Evolutionary conservation across 306 rosid genomes (phyloP).

Genomic region (Pachyrhizus erosus): DNA sequence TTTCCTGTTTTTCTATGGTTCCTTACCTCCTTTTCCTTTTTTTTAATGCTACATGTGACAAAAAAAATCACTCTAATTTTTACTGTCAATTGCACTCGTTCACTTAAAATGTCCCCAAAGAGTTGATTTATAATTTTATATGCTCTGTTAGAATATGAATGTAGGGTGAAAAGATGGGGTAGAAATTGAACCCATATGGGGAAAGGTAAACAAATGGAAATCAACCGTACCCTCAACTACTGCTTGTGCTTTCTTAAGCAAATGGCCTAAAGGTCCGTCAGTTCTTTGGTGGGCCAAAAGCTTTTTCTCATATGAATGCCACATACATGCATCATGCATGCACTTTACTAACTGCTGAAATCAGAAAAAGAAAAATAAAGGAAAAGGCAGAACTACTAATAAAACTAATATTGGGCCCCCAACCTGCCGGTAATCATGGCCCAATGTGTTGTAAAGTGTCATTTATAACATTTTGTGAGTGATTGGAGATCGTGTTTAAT

Average conservation of each 20-base stretch:
- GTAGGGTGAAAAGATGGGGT: neutral
- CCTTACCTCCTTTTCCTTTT: neutral
- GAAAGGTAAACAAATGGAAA: constrained; percentile 14
- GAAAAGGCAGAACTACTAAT: constrained; percentile 22
- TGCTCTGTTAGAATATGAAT: neutral
- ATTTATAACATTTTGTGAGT: constrained; percentile 12
- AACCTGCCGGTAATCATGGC: neutral
- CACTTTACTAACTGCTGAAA: constrained; percentile 30
- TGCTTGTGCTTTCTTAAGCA: constrained; percentile 44
- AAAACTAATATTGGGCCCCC: constrained; percentile 9
- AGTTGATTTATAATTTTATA: neutral
- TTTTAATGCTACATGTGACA: neutral
- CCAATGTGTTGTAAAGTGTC: neutral
- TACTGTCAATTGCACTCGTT: neutral
- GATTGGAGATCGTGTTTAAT: neutral
- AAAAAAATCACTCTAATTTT: constrained; percentile 8
- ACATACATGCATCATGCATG: constrained; percentile 21
- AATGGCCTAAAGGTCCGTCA: constrained; percentile 47
- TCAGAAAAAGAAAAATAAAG: constrained; percentile 1
- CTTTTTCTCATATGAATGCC: constrained; percentile 36
- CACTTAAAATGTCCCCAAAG: neutral
- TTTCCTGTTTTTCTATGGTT: neutral
- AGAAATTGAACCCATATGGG: constrained; percentile 40
- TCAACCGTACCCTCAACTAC: constrained; percentile 31
- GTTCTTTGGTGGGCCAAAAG: constrained; percentile 48